Base-by-base conservation (phyloP, 495 filamentous ascomycete species). In the Mytilinidion resinicola region DNA sequence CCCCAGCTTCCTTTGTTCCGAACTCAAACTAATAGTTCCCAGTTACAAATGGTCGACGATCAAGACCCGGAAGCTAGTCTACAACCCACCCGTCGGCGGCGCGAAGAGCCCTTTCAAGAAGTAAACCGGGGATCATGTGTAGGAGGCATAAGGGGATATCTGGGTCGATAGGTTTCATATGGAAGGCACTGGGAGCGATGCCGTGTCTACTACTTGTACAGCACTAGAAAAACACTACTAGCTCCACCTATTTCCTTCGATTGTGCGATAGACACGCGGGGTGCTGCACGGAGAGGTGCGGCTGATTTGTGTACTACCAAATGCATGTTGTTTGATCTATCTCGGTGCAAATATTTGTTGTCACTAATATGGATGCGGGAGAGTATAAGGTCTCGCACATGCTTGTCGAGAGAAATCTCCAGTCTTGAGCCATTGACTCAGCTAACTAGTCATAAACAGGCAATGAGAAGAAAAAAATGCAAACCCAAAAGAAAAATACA, bases 31-130 rank as follows among this genome's bases (percentile, higher is more conserved):
- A 47, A 55, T 21, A 19, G 15, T 19, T 51, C 43, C 10, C 58
- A 78, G 87, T 65, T 97, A 99, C 83, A 96, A 96, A 82, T 99
- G 93, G 93, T 75, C 88, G 37, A 85, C 87, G 56, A 76, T 99
- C 76, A 99, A 99, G 85, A 86, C 91, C 56, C 84, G 93, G 66
- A 95, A 96, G 81, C 74, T 99, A 66, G 82, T 88, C 65, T 92
- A 92, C 78, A 86, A 86, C 73, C 87, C 89, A 41, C 89, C 89
- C 4, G 46, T 36, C 39, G 41, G 19, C 54, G 55, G 25, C 53
- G 58, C 53, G 11, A 37, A 35, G 51, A 61, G 43, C 53, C 61
- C 14, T 53, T 48, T 42, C 7, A 53, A 15, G 55, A 9, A 36
- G 17, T 47, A 48, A 30, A 51, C 4, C 15, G n/a, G 42, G 33